Percentiles rank a stretch among this genome's conserved stretches.
Conservation (phyloP, 306 rosid genomes). For the Albizia julibrissin region DNA sequence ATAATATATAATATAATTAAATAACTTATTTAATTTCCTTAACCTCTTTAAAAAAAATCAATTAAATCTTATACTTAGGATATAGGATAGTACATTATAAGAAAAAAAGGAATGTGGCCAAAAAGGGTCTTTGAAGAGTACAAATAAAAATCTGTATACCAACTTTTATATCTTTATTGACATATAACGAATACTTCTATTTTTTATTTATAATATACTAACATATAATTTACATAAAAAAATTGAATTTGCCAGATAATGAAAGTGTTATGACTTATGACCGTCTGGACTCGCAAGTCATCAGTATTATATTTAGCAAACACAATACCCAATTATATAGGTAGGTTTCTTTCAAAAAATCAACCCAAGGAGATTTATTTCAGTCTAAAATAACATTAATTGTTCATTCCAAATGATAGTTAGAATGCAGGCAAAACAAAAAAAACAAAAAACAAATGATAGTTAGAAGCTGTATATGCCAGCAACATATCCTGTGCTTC, state of each 20-base stretch:
- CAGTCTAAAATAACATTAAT: background rate
- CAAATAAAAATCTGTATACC: background rate
- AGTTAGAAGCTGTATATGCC: too few species aligned
- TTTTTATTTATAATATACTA: background rate
- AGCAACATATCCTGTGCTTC: background rate
- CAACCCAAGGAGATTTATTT: background rate
- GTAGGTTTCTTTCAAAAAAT: too few species aligned
- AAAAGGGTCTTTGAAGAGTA: background rate
- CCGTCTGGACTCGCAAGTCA: background rate
- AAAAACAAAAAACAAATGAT: too few species aligned
- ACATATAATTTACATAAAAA: background rate
- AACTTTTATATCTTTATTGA: background rate
- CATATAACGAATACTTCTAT: background rate
- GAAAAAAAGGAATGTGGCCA: background rate
- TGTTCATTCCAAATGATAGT: background rate
- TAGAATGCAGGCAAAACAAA: too few species aligned
- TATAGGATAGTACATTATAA: rapidly evolving
- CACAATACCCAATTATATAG: too few species aligned
- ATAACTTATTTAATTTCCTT: too few species aligned
- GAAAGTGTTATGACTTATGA: background rate
- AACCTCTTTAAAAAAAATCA: rapidly evolving
- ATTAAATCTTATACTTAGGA: too few species aligned
- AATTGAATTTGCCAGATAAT: background rate
- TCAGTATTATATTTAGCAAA: background rate
- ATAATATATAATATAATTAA: too few species aligned